phyloP scores from a whole-genome alignment of 192 early-diverging fungal genomes.

The Dissophora globulifera region DNA sequence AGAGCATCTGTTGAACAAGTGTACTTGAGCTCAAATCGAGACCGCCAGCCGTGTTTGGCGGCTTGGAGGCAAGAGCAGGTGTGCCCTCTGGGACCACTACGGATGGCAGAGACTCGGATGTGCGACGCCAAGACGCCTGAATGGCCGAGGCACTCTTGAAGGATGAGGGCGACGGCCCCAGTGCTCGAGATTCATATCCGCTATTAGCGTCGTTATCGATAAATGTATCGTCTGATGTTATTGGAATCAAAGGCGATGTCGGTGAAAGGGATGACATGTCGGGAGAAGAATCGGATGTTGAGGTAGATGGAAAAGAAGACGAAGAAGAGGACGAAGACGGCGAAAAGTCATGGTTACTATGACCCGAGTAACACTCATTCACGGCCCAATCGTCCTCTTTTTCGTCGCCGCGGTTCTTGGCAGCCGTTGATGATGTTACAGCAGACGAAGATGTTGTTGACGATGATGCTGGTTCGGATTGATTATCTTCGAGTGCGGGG shows the following conservation, averaged over 20 bases:
- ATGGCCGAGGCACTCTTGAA: constrained; percentile 22
- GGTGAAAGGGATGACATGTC: background rate
- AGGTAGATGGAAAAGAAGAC: background rate
- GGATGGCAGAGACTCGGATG: constrained; percentile 34
- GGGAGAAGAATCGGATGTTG: background rate
- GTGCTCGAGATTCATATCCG: background rate
- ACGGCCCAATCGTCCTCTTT: constrained; percentile 50
- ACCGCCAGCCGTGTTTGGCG: constrained; percentile 29
- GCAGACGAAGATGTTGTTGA: background rate
- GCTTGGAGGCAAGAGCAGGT: background rate
- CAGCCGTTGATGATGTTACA: background rate
- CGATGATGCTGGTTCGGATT: too few species aligned
- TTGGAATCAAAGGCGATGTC: background rate
- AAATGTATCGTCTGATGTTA: background rate
- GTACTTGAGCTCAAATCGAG: constrained; percentile 51
- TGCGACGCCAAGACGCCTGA: constrained; percentile 35
- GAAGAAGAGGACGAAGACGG: background rate
- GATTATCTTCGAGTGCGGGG: too few species aligned
- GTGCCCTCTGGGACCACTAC: background rate
- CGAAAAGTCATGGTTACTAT: background rate
- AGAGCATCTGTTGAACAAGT: constrained; percentile 50
- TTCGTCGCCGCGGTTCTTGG: constrained; percentile 15
- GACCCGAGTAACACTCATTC: constrained; percentile 48
- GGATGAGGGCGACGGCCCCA: constrained; percentile 9
- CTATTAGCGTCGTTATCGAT: background rate